Base-by-base conservation (phyloP, 1,284 basidiomycete genomes). In the Cryptococcus depauperatus region DNA sequence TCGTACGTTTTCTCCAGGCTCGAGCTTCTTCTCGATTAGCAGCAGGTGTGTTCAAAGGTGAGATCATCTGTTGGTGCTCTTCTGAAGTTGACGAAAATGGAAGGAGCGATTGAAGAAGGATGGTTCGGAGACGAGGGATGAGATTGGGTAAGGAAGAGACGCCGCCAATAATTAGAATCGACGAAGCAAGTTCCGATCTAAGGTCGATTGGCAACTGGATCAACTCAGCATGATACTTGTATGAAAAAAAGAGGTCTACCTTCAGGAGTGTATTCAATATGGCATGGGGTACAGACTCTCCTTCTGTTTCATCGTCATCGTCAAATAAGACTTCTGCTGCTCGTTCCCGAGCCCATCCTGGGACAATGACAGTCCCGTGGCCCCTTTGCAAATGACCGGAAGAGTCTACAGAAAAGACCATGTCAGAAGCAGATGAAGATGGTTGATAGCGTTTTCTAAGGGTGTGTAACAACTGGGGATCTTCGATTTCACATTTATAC, bases 341-440 rank as follows among this genome's bases (percentile, higher is more conserved):
- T 7, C 91, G 77, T 64, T 96, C 91, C 29, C 93, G 74, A 21
- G 97, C 76, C 93, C 95, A 98, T 0, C 92, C 92, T 0, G 93
- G 93, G 33, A 98, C 80, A 35, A 84, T 75, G 29, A 97, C 69
- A 0, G 82, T 84, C 0, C 87, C 88, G 10, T 47, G 43, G 5
- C 56, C 56, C 43, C 57, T 35, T 10, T 39, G 42, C 9, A 5
- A 25, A 7, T 33, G 13, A 22, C 27, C 25, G 11, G 16, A n/a
- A 11, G 41, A 13, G 0, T 50, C 25, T 4, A 62, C 30, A 1
- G 44, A 35, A 37, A 62, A 47, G 3, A 46, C 23, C 50, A 55
- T 54, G 37, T 59, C 59, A 0, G 42, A 44, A 3, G 58, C 50
- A 8, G 42, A 41, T 3, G 56, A 50, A 9, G 45, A 49, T 1